Conservation (phyloP, 495 filamentous ascomycete genomes). For the Xylaria sp. region DNA sequence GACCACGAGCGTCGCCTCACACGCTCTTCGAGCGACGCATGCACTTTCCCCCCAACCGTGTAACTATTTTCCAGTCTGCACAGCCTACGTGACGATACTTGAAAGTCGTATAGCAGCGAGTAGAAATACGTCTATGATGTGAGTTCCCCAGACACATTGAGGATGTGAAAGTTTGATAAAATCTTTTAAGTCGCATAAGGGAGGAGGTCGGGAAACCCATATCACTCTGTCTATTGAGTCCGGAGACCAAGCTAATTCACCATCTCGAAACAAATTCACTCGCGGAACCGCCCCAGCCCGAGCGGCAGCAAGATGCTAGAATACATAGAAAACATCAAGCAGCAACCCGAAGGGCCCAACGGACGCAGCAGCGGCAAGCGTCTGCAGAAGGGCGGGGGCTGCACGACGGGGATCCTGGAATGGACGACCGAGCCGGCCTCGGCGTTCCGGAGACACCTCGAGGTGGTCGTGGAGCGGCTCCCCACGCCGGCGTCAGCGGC, state of each 20-base stretch:
- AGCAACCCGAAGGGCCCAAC: background rate
- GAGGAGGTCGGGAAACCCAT: too few species aligned
- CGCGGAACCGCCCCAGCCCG: background rate
- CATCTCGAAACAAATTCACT: too few species aligned
- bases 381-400: background rate
- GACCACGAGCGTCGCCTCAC: background rate
- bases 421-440: background rate
- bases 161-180: background rate
- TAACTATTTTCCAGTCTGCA: background rate
- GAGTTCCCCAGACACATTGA: background rate
- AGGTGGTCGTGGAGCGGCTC: background rate
- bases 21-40: background rate
- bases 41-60: background rate
- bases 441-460: background rate
- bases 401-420: background rate
- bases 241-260: background rate
- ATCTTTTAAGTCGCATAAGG: too few species aligned
- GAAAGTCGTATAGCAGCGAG: background rate
- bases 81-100: background rate
- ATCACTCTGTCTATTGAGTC: too few species aligned
- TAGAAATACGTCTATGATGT: background rate
- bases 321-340: background rate
- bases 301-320: background rate
- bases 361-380: conserved; percentile 9
- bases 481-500: too few species aligned